Evolutionary conservation across 129 eudicot genomes (phyloP), one percentile per base, ranked within the genome.

Genomic region (carrot (Daucus carota)): DNA sequence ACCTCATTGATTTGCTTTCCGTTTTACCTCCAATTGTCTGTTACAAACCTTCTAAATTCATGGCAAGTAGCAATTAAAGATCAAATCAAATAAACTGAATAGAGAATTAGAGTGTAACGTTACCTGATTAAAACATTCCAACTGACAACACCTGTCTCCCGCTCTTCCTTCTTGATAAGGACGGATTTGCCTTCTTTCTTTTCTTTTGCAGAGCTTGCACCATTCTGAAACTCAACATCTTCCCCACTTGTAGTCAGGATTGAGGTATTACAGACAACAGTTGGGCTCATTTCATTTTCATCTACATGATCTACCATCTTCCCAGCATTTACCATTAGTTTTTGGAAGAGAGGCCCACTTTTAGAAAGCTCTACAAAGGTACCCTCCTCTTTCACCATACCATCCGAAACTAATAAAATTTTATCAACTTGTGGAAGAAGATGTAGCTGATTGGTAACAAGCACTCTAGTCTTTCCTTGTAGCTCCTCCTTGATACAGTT

Each of bases 361-460:
- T 84, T 86, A 0, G 92, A 93, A 40, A 93, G 96, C 70, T 90
- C 91, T 72, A 90, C 93, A 80, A 85, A 93, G 54, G 97, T 93
- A 73, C 98, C 97, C 74, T 89, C 96, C 81, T 93, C 98, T 85
- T 89, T 93, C 59, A 90, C 85, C 86, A 34, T 87, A 43, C 98
- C 98, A 33, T 91, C 97, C 18, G 86, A 84, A 70, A 93, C 88
- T 78, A 93, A 73, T 62, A 93, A 81, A 72, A 93, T 93, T 83
- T 81, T 89, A 82, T 93, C 98, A 59, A 91, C 98, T 60, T 91
- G 96, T 62, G 95, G 86, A 72, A 93, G 96, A 83, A 93, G 88
- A 82, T 93, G 98, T 80, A 93, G 89, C 87, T 93, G 98, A 81
- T 93, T 93, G 75, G 98, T 93, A 78, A 93, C 92, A 34, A 93